Evolutionary conservation across 2,329 filamentous ascomycete genomes (phyloP).

Genomic region (Pseudopyricularia javanii): DNA sequence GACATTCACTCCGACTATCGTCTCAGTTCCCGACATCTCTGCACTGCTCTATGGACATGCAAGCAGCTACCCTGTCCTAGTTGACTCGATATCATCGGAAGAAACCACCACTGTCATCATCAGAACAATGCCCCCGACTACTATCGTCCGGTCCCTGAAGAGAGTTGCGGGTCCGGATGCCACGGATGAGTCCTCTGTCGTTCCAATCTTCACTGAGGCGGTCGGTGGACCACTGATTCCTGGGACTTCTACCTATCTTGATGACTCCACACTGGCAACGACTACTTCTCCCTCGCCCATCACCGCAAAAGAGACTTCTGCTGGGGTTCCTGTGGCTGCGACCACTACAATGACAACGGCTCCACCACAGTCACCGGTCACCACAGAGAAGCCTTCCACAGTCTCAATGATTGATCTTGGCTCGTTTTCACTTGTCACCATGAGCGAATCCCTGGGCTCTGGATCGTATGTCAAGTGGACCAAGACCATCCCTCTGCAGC

Average conservation of each 20-base stretch:
- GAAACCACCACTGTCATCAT: not conserved
- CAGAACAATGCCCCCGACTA: not conserved
- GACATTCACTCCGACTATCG: slow-evolving; percentile 8
- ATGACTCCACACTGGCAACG: too few species aligned
- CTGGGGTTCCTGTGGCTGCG: not conserved
- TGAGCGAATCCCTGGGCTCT: not conserved
- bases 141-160: not conserved
- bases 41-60: not conserved
- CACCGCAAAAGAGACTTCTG: not conserved
- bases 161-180: not conserved
- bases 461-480: not conserved
- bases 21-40: slow-evolving; percentile 8
- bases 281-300: not conserved
- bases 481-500: not conserved
- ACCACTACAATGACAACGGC: not conserved
- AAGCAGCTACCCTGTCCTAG: not conserved
- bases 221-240: too few species aligned
- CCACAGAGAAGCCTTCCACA: not conserved
- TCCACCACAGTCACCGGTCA: not conserved
- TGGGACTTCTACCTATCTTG: too few species aligned
- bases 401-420: not conserved
- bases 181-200: not conserved
- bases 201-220: not conserved
- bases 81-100: not conserved
- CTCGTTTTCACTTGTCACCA: not conserved